Evolutionary conservation across 202 grass and related monocot genomes (phyloP), one percentile per base, ranked within the genome.

Genomic region (Carex sylvatica): DNA sequence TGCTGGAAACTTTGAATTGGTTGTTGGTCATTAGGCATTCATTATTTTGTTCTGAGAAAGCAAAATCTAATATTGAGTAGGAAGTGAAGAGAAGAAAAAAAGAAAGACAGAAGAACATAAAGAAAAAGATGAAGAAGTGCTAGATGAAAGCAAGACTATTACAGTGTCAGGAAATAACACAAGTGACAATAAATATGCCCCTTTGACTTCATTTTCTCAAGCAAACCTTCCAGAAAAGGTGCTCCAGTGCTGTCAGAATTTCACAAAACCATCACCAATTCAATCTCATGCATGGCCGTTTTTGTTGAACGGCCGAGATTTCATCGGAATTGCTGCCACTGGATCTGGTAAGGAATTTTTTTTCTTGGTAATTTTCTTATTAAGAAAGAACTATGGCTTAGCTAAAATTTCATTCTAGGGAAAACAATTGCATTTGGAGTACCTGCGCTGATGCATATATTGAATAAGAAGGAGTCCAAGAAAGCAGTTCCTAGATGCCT

Each of bases 351-450:
- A 73, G 42, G 59, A 74, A 10, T 87, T 18, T 23, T 3, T 12
- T 53, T 80, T 78, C 19, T 15, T 84, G 23, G 49, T 4, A 24
- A 10, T 58, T 51, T 61, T 66, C 11, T 51, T 67, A 19, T 31
- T 76, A 53, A 40, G 22, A 52, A 18, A 19, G 56, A 23, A 64
- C 4, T 44, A 59, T 18, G 51, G 65, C 12, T 77, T 66, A 40
- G 42, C 87, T 54, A 4, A 86, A 61, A 30, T 54, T 7, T 9
- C 49, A 79, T 89, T 67, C 7, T 74, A 97, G 94, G 92, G 23
- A 97, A 97, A 84, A 94, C 92, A 18, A 87, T 97, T 84, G 95
- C 90, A 80, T 97, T 94, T 87, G 95, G 95, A 62, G 92, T 97
- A 51, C 95, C 95, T 6, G 88, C 90, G 9, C 53, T 97, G 73